A percentile compares a stretch with the other conserved stretches of the same genome.
These are phyloP conservation scores for Amanita muscaria DNA, from an alignment of 768 basidiomycete genomes.

Conservation along the genomic window DNA sequence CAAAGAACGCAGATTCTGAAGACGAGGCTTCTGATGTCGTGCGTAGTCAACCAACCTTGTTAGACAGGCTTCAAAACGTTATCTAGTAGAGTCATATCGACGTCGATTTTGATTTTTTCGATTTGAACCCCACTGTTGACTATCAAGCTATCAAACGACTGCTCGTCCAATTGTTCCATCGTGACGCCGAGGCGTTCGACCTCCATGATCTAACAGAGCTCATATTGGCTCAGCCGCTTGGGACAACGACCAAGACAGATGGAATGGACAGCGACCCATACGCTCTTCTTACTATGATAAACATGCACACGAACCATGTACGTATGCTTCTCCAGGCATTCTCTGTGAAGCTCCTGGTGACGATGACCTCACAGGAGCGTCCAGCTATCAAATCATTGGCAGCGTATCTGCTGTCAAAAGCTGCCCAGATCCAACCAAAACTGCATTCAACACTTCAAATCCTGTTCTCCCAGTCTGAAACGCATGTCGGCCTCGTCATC, in stretches of 20 bases:
- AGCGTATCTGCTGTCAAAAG: slow-evolving; percentile 61
- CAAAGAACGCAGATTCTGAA: slow-evolving; percentile 28
- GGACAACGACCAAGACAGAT: slow-evolving; percentile 90
- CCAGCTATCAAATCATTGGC: slow-evolving; percentile 62
- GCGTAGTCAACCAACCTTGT: slow-evolving; percentile 9
- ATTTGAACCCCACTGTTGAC: slow-evolving; percentile 72
- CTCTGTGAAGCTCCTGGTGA: neutral
- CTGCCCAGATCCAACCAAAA: slow-evolving; percentile 36
- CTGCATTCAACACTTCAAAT: slow-evolving; percentile 46
- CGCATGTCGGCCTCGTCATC: slow-evolving; percentile 74
- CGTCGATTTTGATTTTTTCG: slow-evolving; percentile 92
- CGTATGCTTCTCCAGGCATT: neutral
- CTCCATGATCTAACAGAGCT: slow-evolving; percentile 73
- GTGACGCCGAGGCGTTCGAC: slow-evolving; percentile 66
- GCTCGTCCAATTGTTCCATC: slow-evolving; percentile 56
- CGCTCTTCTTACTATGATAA: slow-evolving; percentile 77
- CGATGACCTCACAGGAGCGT: slow-evolving; percentile 40
- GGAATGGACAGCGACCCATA: slow-evolving; percentile 86
- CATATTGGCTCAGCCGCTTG: slow-evolving; percentile 70
- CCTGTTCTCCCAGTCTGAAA: slow-evolving; percentile 41
- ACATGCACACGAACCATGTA: slow-evolving; percentile 64
- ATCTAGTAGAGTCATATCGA: slow-evolving; percentile 56
- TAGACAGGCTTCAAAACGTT: neutral
- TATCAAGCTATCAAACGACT: slow-evolving; percentile 81
- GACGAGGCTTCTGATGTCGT: slow-evolving; percentile 25